Base-by-base conservation (phyloP, 768 basidiomycete genomes). In the Lactarius indigo region DNA sequence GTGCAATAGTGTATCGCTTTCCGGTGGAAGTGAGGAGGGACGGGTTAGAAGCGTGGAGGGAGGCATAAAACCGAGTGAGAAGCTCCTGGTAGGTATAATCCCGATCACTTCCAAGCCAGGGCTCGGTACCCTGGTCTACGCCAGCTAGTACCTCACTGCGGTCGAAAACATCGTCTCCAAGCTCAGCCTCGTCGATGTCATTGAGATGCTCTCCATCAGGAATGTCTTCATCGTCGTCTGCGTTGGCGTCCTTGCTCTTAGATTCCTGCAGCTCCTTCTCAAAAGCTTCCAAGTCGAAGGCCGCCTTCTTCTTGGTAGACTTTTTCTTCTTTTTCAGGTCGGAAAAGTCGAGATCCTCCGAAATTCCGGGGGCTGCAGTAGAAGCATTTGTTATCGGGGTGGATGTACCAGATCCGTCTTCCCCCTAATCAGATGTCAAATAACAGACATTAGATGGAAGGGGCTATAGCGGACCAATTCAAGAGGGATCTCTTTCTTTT, bases 81-180 rank as follows among this genome's bases (percentile, higher is more conserved):
- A 99, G 92, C 94, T 99, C 96, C 62, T 85, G 85, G 75, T 98
- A 99, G n/a, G 87, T 91, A 76, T 98, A 97, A 77, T 98, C 96
- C 54, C 96, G 86, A 77, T 98, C 96, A 69, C 88, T 92, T 74
- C 86, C 86, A 30, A 97, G 83, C 96, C 96, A 99, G 55, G 92
- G 85, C 73, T 94, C 93, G 35, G 81, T 89, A 8, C 91, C 92
- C 26, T 85, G 83, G 70, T 93, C 91, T 1, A 91, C 79, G 31
- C 83, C 84, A 9, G 84, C 80, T 7, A 85, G 84, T 71, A 59
- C 76, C 78, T 66, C 70, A 39, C 41, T 69, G 1, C 82, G 83
- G 7, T 88, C 87, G 70, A 96, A 96, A 5, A 90, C 89, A 78
- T 95, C 90, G 6, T 97, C 94, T 7, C 94, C 96, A 5, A 96